phyloP scores from a whole-genome alignment of 495 filamentous ascomycete genomes.

The Acidiella bohemica region DNA sequence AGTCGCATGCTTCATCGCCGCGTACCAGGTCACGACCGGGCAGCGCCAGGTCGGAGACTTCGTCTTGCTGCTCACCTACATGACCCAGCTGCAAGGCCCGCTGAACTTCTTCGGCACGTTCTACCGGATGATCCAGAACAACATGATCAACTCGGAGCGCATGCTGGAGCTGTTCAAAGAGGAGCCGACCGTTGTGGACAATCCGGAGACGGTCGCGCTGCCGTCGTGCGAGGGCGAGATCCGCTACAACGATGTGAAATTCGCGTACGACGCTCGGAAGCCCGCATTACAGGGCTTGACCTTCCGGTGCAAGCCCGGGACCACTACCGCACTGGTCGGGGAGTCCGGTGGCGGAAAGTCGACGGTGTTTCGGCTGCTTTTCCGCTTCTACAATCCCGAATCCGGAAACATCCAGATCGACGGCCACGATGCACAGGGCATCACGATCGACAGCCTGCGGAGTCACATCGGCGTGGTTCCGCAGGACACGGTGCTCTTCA shows the following conservation, averaged over 20 bases:
- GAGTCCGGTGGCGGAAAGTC: slow-evolving; percentile 96
- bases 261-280: slow-evolving; percentile 78
- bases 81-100: slow-evolving; percentile 81
- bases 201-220: slow-evolving; percentile 41
- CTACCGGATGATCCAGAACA: slow-evolving; percentile 88
- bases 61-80: slow-evolving; percentile 70
- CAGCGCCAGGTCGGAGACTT: slow-evolving; percentile 64
- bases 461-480: slow-evolving; percentile 88
- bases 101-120: slow-evolving; percentile 98
- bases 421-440: slow-evolving; percentile 64
- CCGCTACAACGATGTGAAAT: slow-evolving; percentile 72
- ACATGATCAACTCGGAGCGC: slow-evolving; percentile 92
- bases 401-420: slow-evolving; percentile 72
- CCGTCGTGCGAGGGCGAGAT: slow-evolving; percentile 64
- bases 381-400: slow-evolving; percentile 80
- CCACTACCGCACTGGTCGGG: slow-evolving; percentile 87
- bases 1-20: slow-evolving; percentile 69
- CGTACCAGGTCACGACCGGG: slow-evolving; percentile 71
- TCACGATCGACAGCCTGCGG: slow-evolving; percentile 89
- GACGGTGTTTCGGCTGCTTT: slow-evolving; percentile 89
- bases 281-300: slow-evolving; percentile 70
- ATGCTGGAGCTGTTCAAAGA: slow-evolving; percentile 93
- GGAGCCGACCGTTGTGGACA: slow-evolving; percentile 77
- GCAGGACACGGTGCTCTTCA: slow-evolving; percentile 93
- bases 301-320: slow-evolving; percentile 75